These are phyloP conservation scores for Cyclotella atomus DNA, from an alignment of 108 stramenopile genomes.

Conservation along the genomic window DNA sequence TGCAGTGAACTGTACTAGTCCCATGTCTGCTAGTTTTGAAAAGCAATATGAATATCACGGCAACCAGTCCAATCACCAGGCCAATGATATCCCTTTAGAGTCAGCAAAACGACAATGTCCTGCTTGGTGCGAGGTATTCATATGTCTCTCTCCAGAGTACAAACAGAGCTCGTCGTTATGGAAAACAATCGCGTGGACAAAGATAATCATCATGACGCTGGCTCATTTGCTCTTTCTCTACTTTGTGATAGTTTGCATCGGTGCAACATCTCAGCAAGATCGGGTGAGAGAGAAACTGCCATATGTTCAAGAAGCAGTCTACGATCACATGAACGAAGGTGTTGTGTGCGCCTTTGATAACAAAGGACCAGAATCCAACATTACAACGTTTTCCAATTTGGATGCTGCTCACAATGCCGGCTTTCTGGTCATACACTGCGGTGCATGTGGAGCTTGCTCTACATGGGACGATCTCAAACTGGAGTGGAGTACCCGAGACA, in stretches of 20 bases:
- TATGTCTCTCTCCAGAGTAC: constrained; percentile 44
- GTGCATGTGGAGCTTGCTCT: constrained; percentile 59
- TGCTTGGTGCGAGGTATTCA: constrained; percentile 37
- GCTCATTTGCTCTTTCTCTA: constrained; percentile 42
- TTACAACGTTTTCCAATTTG: constrained; percentile 53
- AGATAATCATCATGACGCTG: constrained; percentile 28
- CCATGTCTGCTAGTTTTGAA: too few relatives aligned
- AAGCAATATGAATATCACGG: too few relatives aligned
- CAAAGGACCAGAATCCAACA: constrained; percentile 44
- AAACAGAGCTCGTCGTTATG: constrained; percentile 26
- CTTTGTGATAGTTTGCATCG: constrained; percentile 50
- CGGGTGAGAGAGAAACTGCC: constrained; percentile 23
- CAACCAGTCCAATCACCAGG: too few relatives aligned
- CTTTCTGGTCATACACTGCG: constrained; percentile 59
- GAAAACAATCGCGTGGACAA: constrained; percentile 41
- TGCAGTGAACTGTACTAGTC: background rate
- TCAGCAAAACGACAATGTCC: constrained; percentile 1
- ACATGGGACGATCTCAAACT: constrained; percentile 55
- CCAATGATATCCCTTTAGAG: background rate
- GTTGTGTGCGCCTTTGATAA: constrained; percentile 65
- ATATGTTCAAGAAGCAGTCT: constrained; percentile 34
- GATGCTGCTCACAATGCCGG: constrained; percentile 47
- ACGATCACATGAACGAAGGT: constrained; percentile 43
- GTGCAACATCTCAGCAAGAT: constrained; percentile 43
- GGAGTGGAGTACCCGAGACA: constrained; percentile 48